These are phyloP conservation scores for Ophiocordyceps robertsii DNA, from an alignment of 2,329 filamentous ascomycete species.

Conservation along the genomic window DNA sequence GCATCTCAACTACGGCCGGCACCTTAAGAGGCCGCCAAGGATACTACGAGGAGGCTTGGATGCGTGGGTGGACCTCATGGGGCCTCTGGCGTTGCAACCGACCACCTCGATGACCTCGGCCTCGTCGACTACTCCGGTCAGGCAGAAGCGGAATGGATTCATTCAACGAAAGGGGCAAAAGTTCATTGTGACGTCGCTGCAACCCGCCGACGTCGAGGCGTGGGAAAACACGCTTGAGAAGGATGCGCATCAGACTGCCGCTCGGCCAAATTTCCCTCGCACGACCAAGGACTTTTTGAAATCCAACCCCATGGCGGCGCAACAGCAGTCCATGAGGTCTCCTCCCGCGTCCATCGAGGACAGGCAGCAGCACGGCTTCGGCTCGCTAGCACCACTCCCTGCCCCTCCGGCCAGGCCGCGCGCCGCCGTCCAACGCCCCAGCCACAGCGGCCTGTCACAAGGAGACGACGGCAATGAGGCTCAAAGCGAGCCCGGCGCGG, in stretches of 20 bases:
- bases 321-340: constrained; percentile 46
- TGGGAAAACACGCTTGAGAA: constrained; percentile 68
- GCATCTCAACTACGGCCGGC: constrained; percentile 71
- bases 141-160: constrained; percentile 10
- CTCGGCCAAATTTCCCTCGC: constrained; percentile 43
- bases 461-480: constrained; percentile 19
- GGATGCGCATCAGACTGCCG: constrained; percentile 40
- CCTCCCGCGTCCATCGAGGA: constrained; percentile 11
- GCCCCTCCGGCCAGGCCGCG: constrained; percentile 52
- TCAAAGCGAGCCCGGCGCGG: constrained; percentile 25
- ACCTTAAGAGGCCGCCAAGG: constrained; percentile 59
- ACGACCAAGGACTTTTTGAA: constrained; percentile 76
- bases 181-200: constrained; percentile 51
- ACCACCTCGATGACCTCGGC: constrained; percentile 20
- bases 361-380: constrained; percentile 17
- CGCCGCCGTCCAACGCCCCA: constrained; percentile 53
- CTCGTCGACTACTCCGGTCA: not conserved
- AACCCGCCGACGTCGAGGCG: constrained; percentile 64
- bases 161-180: constrained; percentile 25
- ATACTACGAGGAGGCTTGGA: constrained; percentile 72
- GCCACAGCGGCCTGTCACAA: constrained; percentile 61
- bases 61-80: constrained; percentile 77
- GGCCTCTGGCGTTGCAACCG: constrained; percentile 44
- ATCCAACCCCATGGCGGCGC: constrained; percentile 57
- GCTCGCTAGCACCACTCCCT: constrained; percentile 33